Evolutionary conservation across 1,284 basidiomycete species (phyloP), one percentile per base, ranked within the genome.

Genomic region (Trametes polyzona): DNA sequence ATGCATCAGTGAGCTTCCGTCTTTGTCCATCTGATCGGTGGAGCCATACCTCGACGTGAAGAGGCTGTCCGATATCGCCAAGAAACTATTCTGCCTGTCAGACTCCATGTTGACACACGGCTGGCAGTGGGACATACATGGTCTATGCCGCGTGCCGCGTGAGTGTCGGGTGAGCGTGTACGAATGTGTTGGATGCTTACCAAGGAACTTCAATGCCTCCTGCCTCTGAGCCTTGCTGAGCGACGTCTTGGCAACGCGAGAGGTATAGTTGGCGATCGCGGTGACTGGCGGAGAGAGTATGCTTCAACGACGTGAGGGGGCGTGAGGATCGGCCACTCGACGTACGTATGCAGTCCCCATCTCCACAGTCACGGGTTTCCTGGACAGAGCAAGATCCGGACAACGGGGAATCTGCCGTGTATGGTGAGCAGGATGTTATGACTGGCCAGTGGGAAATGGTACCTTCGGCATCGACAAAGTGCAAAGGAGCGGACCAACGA

Each of bases 181-280:
- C 19, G 14, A 43, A 32, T 11, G 54, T 37, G 29, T 44, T 23
- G 10, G 0, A n/a, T 12, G 40, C 69, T 47, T 36, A 69, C 68
- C 66, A 21, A 83, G 65, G 63, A 83, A 84, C 63, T 79, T 78
- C 37, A 84, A 68, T 10, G 81, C 82, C 59, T 83, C 78, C 61
- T 80, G 77, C 9, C 72, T 67, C 59, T 83, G 79, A 2, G 69
- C 65, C 10, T 70, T 71, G 39, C 71, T 73, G 11, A 83, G 70
- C 5, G 69, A 71, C 3, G 76, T 75, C 47, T 79, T 69, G 10
- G 76, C 70, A 3, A 83, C 74, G n/a, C 80, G 77, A 14, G 69
- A 72, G 1, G 82, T 84, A 61, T 83, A 83, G 67, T 83, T 83
- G 3, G 81, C 78, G 57, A 83, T 83, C 16, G 82, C 81, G 41